These are phyloP conservation scores for Talaromyces sp. DNA, from an alignment of 2,329 filamentous ascomycete genomes.

Conservation along the genomic window DNA sequence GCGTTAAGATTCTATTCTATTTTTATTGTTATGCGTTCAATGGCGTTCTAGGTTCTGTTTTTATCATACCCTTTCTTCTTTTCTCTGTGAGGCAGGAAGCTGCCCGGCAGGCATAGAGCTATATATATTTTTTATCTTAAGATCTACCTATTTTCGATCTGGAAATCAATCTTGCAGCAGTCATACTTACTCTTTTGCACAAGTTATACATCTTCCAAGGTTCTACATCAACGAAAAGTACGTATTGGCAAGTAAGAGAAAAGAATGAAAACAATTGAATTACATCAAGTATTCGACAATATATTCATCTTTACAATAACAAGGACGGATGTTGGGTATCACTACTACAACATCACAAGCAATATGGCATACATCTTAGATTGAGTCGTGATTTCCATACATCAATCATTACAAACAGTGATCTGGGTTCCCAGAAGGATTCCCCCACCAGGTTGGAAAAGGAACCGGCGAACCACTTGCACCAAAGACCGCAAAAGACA, in stretches of 20 bases:
- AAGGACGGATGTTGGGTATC: too few species aligned
- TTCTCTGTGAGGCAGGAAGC: background rate
- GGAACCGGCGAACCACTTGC: slow-evolving; percentile 35
- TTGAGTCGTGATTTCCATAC: too few species aligned
- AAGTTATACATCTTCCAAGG: background rate
- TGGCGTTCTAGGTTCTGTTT: background rate
- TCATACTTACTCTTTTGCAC: background rate
- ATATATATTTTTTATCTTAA: background rate
- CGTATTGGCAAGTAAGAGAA: too few species aligned
- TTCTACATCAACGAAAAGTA: background rate
- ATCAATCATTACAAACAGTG: background rate
- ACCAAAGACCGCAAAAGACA: slow-evolving; percentile 43
- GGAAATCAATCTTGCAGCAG: background rate
- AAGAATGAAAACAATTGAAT: too few species aligned
- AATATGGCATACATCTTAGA: too few species aligned
- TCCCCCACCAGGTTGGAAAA: slow-evolving; percentile 38
- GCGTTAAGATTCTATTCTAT: slow-evolving; percentile 17
- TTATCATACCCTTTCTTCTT: background rate
- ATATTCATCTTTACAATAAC: too few species aligned
- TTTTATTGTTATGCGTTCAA: background rate
- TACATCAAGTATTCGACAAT: too few species aligned
- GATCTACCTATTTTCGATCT: background rate
- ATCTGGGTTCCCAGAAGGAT: slow-evolving; percentile 18
- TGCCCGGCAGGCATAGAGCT: background rate
- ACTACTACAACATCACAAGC: too few species aligned